Evolutionary conservation across 176 grass and related monocot species (phyloP).

Genomic region (Musa schizocarpa): DNA sequence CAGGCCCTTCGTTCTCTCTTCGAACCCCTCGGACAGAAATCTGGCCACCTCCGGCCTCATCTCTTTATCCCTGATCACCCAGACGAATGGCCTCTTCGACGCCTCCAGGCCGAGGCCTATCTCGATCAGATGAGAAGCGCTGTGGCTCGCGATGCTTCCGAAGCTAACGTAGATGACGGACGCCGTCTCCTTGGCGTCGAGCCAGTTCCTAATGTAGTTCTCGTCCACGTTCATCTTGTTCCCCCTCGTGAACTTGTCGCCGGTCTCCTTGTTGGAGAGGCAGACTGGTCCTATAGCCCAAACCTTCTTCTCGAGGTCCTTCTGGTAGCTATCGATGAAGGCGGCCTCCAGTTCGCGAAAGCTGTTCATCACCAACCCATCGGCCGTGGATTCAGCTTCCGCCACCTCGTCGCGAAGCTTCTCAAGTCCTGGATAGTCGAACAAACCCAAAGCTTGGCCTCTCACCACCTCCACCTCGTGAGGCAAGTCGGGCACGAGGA

Average conservation of each 20-base stretch:
- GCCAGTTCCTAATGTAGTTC: conserved; percentile 25
- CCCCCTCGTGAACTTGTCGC: not conserved
- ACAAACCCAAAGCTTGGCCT: conserved; percentile 20
- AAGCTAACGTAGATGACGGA: conserved; percentile 51
- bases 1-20: conserved; percentile 33
- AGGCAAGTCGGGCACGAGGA: conserved; percentile 24
- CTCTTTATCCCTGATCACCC: conserved; percentile 22
- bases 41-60: conserved; percentile 8
- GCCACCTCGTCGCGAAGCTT: conserved; percentile 9
- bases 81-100: conserved; percentile 35
- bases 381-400: conserved; percentile 18
- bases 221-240: conserved; percentile 1
- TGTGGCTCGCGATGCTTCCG: conserved; percentile 29
- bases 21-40: conserved; percentile 34
- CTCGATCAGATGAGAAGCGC: conserved; percentile 29
- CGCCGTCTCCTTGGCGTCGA: conserved; percentile 26
- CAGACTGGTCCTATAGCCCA: conserved; percentile 39
- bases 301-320: conserved; percentile 26
- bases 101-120: conserved; percentile 40
- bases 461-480: conserved; percentile 19
- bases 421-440: not conserved
- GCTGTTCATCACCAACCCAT: conserved; percentile 35
- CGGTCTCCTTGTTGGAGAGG: conserved; percentile 8
- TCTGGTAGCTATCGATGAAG: conserved; percentile 28
- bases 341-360: conserved; percentile 35